Evolutionary conservation across 228 moss, liverwort and hornwort genomes (phyloP), one percentile per base, ranked within the genome.

Genomic region (Sphagnum magellanicum): DNA sequence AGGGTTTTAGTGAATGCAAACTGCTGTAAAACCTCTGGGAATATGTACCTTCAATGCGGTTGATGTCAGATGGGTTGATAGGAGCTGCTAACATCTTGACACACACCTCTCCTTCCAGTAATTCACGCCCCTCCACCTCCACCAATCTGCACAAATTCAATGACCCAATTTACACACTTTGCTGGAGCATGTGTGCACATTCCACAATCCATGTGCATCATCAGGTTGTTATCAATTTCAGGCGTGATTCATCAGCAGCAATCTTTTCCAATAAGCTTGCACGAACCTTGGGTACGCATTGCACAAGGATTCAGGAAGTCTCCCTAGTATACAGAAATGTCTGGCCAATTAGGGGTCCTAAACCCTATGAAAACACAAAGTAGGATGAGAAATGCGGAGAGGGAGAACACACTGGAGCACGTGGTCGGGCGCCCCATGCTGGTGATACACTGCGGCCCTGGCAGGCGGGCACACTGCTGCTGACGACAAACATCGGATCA

Each of bases 71-170:
- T 67, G 95, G 95, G 75, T 95, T 95, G 66, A 92, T 95, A 6
- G 95, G 95, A 11, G 92, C 88, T 67, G 95, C 95, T 81, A 95
- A 73, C 95, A 95, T 95, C 75, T 90, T 95, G 59, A 95, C 90
- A 76, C 92, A 92, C 68, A 95, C 88, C 81, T 95, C 92, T 16
- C 80, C 90, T 60, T 90, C 74, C 53, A 75, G 77, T 62, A 95
- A 79, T 46, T 82, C 71, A 66, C 83, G 75, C n/a, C 87, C 92
- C 68, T 87, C 81, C 59, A 83, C 53, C 69, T 85, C 80, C 70
- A 87, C 81, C 72, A 90, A 71, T 78, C 94, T 95, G 74, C 73
- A 77, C 5, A 16, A 5, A 48, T 5, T 53, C 46, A 6, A 48
- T 6, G 16, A 14, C 46, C n/a, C 47, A 10, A 1, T 47, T 48